Base-by-base conservation (phyloP, 257 asterid species). In the Solanum rostratum region DNA sequence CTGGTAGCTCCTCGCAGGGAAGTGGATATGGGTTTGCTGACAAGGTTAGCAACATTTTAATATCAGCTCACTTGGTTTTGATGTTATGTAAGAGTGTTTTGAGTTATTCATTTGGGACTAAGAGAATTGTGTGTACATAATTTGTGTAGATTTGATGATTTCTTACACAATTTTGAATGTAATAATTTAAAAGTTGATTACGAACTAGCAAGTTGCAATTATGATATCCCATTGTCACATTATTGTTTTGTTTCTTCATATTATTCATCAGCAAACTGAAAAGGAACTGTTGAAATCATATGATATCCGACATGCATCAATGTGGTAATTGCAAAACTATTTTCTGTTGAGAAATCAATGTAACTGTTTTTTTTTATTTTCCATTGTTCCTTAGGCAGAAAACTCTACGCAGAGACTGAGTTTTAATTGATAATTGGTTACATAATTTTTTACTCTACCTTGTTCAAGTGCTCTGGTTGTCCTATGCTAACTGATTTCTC, bases 1-100 rank as follows among this genome's bases (percentile, higher is more conserved):
- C 97, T 66, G 79, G 88, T 60, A 91, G 92, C 86, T 71, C 95
- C 62, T 87, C 85, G 18, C 93, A 90, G 91, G 94, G 94, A 37
- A 92, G 88, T 89, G 97, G 98, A 65, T 96, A 96, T 79, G 99
- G 99, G 85, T 94, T 91, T 85, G 98, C 99, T 15, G 99, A 95
- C 88, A 96, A 96, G 98, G 99, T 96, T 88, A 85, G 86, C 91
- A 45, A 83, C 79, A 74, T 46, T 70, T 3, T 85, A 81, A 24
- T 84, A 24, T 85, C 52, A 14, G 82, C 39, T 62, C 53, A 66
- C 68, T 83, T 83, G 83, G 81, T 78, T 84, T 85, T 30, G 82
- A 37, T 49, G 71, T 82, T 71, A 57, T 87, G 33, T 59, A 33
- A 83, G 55, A 22, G n/a, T n/a, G n/a, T n/a, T n/a, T n/a, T n/a